Evolutionary conservation across 1,284 basidiomycete species (phyloP), one percentile per base, ranked within the genome.

Genomic region (Cutaneotrichosporon cyanovorans): DNA sequence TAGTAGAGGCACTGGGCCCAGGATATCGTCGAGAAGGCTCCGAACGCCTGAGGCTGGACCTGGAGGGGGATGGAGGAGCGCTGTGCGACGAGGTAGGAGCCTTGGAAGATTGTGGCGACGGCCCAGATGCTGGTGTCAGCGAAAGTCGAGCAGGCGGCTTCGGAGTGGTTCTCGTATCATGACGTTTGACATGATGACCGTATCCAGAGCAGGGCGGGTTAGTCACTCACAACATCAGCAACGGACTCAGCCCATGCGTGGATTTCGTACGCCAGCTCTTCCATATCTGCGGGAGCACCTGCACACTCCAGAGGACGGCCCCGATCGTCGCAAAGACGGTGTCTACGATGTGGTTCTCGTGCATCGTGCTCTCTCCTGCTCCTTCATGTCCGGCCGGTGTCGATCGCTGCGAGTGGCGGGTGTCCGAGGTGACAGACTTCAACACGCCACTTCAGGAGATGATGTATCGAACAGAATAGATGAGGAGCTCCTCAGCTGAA

Each of bases 31-130:
- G 77, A 73, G 19, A 88, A 70, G 15, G 75, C 70, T 0, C 78
- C 79, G 58, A 88, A 85, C 1, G 83, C 61, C 58, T 88, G 85
- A 2, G 85, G 85, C 62, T 89, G 85, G 2, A 87, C 56, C 58
- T 66, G 51, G 23, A 76, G 76, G 1, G 85, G 85, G 21, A 87
- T 78, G 59, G 83, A 86, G 45, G 87, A 73, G 49, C 80, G 69
- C 59, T 84, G 80, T 0, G 81, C 73, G 39, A 87, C 76, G 21
- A 73, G 74, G 58, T 88, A 89, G 12, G 80, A 75, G n/a, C 83
- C 84, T 16, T 87, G 73, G 55, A 83, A 81, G 7, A 78, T 66
- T 0, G 77, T 76, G 0, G 82, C 75, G 9, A 80, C 57, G 1
- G 78, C 80, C 85, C 85, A 88, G 12, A 83, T 62, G 5, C 69